phyloP scores from a whole-genome alignment of 176 grass and related monocot species.

The Zoysia japonica region DNA sequence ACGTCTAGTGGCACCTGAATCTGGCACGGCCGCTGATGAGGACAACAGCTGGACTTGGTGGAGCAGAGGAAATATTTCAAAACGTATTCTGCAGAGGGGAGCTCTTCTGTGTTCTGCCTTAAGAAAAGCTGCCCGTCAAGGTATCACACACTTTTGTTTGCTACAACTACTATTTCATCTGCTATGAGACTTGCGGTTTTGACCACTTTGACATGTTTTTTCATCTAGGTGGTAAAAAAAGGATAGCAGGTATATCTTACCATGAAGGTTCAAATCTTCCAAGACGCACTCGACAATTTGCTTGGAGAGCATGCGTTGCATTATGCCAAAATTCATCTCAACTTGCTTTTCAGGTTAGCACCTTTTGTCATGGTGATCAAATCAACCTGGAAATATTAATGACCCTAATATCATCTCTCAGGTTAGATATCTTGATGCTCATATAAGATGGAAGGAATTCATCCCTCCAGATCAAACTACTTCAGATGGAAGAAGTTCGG shows the following conservation, averaged over 20 bases:
- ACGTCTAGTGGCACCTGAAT: slow-evolving; percentile 57
- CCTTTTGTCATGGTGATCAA: slow-evolving; percentile 20
- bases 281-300: slow-evolving; percentile 69
- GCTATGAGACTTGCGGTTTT: slow-evolving; percentile 15
- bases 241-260: slow-evolving; percentile 72
- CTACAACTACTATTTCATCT: slow-evolving; percentile 32
- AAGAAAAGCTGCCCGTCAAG: slow-evolving; percentile 95
- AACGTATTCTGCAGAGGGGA: slow-evolving; percentile 71
- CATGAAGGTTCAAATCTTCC: slow-evolving; percentile 77
- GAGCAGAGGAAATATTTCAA: slow-evolving; percentile 75
- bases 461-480: slow-evolving; percentile 70
- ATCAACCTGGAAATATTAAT: slow-evolving; percentile 21
- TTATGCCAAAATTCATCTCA: slow-evolving; percentile 74
- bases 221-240: slow-evolving; percentile 69
- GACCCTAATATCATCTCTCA: slow-evolving; percentile 49
- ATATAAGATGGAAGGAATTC: slow-evolving; percentile 96
- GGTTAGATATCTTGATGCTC: slow-evolving; percentile 94
- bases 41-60: slow-evolving; percentile 88
- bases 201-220: slow-evolving; percentile 26
- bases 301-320: slow-evolving; percentile 87
- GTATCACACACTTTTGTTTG: slow-evolving; percentile 44
- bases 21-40: slow-evolving; percentile 48
- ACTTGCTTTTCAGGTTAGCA: slow-evolving; percentile 80
- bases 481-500: slow-evolving; percentile 69
- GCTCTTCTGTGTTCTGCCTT: slow-evolving; percentile 45